Evolutionary conservation across 106 monocot genomes (phyloP), one percentile per base, ranked within the genome.

Genomic region (Dactylorhiza incarnata): DNA sequence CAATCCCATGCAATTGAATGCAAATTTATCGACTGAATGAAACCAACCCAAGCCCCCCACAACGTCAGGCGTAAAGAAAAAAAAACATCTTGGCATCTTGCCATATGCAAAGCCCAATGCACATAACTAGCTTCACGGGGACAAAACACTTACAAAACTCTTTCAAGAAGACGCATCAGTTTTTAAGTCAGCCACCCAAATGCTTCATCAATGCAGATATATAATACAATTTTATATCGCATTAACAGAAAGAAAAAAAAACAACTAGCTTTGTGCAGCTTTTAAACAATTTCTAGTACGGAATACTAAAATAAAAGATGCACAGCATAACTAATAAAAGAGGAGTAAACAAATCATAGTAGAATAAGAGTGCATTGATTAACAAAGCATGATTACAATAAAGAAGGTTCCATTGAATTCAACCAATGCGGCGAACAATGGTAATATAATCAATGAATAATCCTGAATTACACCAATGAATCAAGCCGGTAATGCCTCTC

Each of bases 171-270:
- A 6, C 2, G 37, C 45, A 45, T 45, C 13, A 45, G 15, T n/a
- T 44, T 52, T 46, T 66, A 37, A 5, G 29, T 66, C 7, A 66
- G 37, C 6, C 69, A 69, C 15, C 11, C 5, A 44, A 69, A 69
- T 69, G 66, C 66, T 66, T 46, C 43, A 46, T 46, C 69, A 69
- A 69, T 46, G 45, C 45, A 44, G 45, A 69, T 46, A 69, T 9
- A 46, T 69, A 16, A 69, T 45, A 69, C 15, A 69, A 25, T 65
- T 37, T 65, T 65, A 29, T 29, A 29, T 10, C 12, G 13, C 29
- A 26, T 12, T 65, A 24, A 65, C 1, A 65, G 17, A 26, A n/a
- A 65, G 17, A 26, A n/a, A 65, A 65, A 25, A 69, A 45, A 46
- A 14, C 44, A 69, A 45, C 16, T 45, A 45, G 16, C 6, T 69